phyloP scores from a whole-genome alignment of 352 stramenopile species.

The Aphanomyces invadans region DNA sequence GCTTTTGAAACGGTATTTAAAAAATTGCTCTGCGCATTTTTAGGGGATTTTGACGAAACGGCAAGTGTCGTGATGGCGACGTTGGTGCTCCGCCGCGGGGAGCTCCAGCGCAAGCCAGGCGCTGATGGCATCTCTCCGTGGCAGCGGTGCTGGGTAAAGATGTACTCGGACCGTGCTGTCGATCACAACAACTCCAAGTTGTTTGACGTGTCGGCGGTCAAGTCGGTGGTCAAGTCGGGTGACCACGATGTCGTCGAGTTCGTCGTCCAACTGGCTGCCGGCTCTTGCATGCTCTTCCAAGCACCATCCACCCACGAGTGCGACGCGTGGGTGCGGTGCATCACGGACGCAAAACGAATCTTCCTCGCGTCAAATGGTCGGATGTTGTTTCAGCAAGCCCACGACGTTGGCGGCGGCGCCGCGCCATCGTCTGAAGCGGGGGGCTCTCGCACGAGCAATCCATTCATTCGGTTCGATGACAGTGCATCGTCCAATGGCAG shows the following conservation, averaged over 20 bases:
- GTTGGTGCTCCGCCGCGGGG: conserved; percentile 11
- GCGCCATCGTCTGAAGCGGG: neutral
- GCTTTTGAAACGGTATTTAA: neutral
- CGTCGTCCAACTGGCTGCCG: neutral
- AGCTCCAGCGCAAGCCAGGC: conserved; percentile 4
- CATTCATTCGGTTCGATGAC: conserved; percentile 17
- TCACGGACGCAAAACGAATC: conserved; percentile 11
- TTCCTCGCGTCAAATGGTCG: conserved; percentile 19
- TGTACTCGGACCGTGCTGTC: conserved; percentile 15
- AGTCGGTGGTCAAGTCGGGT: neutral
- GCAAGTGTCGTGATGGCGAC: neutral
- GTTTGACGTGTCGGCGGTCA: neutral
- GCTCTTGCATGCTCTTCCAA: neutral
- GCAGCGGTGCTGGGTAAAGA: conserved; percentile 23
- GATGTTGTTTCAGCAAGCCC: conserved; percentile 12
- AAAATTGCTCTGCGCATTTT: neutral
- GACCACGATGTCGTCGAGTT: neutral
- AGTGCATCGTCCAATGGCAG: conserved; percentile 7
- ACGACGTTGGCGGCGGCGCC: neutral
- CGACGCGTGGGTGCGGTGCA: conserved; percentile 19
- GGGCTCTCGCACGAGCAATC: neutral
- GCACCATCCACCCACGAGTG: neutral
- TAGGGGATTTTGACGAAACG: neutral
- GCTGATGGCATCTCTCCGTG: neutral
- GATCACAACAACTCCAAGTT: conserved; percentile 12